Evolutionary conservation across 257 asterid species (phyloP).

Genomic region (Solanum sejunctum): DNA sequence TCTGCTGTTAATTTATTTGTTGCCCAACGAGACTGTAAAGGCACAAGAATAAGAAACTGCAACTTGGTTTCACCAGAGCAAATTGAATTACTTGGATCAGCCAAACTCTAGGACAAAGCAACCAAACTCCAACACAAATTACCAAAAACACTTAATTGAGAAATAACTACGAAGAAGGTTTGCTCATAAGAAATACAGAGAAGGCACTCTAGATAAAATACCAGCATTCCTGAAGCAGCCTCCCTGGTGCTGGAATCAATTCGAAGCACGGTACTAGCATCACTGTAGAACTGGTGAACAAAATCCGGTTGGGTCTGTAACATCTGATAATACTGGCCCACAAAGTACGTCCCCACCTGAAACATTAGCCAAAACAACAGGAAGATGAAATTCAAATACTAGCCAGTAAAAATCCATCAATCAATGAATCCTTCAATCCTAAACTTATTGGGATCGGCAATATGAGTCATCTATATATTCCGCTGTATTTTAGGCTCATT

Average conservation of each 20-base stretch:
- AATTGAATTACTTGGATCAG: background rate
- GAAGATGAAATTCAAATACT: background rate
- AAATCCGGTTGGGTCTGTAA: slow-evolving; percentile 76
- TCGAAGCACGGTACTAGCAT: slow-evolving; percentile 86
- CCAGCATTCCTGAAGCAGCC: slow-evolving; percentile 81
- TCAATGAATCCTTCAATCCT: background rate
- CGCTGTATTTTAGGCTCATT: background rate
- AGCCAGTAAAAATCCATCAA: background rate
- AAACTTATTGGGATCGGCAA: background rate
- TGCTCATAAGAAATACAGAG: background rate
- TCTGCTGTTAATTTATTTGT: background rate
- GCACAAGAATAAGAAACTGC: background rate
- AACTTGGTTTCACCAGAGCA: background rate
- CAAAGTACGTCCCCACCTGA: slow-evolving; percentile 94
- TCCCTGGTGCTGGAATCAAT: slow-evolving; percentile 71
- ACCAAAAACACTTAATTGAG: background rate
- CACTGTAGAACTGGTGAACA: slow-evolving; percentile 80
- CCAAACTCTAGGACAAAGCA: background rate
- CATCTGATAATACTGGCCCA: slow-evolving; percentile 93
- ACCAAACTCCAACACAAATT: background rate
- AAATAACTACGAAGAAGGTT: background rate
- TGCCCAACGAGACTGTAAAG: background rate
- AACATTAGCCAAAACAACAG: background rate
- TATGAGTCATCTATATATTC: background rate
- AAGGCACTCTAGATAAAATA: slow-evolving; percentile 9